phyloP scores from a whole-genome alignment of 176 grass and related monocot species.

The Poa pratensis region DNA sequence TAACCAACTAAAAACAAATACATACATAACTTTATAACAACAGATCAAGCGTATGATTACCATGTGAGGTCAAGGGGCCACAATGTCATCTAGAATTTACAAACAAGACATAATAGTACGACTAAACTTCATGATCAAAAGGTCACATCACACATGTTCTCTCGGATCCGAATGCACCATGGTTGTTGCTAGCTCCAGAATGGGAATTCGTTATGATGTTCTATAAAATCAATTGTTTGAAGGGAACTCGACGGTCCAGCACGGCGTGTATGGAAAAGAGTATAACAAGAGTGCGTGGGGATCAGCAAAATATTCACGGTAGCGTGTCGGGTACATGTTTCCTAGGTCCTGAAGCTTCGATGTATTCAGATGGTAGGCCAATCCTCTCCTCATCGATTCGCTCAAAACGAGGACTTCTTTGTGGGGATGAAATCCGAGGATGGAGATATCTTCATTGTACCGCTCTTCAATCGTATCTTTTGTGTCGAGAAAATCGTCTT shows the following conservation, averaged over 20 bases:
- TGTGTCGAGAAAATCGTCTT: neutral
- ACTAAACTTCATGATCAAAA: too few species aligned
- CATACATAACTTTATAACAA: too few species aligned
- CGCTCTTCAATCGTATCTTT: neutral
- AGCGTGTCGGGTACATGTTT: neutral
- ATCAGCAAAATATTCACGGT: neutral
- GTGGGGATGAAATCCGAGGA: neutral
- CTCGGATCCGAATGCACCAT: too few species aligned
- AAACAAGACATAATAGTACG: too few species aligned
- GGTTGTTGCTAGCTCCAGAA: too few species aligned
- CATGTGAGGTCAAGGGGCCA: too few species aligned
- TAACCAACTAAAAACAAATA: too few species aligned
- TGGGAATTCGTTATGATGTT: too few species aligned
- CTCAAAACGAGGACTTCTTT: neutral
- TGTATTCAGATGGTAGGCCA: neutral
- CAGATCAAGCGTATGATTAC: too few species aligned
- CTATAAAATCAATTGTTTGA: neutral
- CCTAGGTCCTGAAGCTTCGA: neutral
- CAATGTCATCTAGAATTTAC: too few species aligned
- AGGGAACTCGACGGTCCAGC: neutral
- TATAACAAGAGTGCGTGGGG: neutral
- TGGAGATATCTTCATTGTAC: neutral
- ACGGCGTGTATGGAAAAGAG: constrained; percentile 4
- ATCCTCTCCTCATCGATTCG: neutral
- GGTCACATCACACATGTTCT: too few species aligned